phyloP scores from a whole-genome alignment of 495 filamentous ascomycete genomes.

The Penicillium bialowiezense region DNA sequence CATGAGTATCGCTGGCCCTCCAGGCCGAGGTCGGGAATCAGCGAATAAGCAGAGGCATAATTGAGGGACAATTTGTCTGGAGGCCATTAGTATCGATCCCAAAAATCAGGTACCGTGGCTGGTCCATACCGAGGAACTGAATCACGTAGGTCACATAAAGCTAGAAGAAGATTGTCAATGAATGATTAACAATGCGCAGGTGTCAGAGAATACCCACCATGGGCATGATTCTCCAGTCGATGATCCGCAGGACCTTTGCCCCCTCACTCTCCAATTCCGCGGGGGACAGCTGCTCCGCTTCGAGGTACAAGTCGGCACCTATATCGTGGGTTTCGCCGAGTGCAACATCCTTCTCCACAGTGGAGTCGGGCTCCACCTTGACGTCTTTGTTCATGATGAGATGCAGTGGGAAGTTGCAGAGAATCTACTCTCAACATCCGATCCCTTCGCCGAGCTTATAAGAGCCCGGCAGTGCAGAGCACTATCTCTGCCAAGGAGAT shows the following conservation, averaged over 20 bases:
- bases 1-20: constrained; percentile 55
- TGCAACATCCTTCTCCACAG: constrained; percentile 24
- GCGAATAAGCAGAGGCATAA: constrained; percentile 39
- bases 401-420: background rate
- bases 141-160: constrained; percentile 38
- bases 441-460: background rate
- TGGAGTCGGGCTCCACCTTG: constrained; percentile 14
- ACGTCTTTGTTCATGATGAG: constrained; percentile 15
- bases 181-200: background rate
- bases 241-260: constrained; percentile 26
- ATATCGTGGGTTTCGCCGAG: constrained; percentile 27
- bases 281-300: constrained; percentile 28
- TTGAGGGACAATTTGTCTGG: constrained; percentile 37
- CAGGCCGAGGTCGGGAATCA: constrained; percentile 41
- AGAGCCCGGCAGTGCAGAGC: background rate
- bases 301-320: constrained; percentile 30
- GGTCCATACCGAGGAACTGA: constrained; percentile 29
- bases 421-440: background rate
- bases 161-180: constrained; percentile 10
- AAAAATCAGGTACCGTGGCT: no score
- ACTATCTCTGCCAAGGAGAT: constrained; percentile 23
- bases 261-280: constrained; percentile 34
- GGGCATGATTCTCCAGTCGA: constrained; percentile 36
- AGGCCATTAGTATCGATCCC: background rate
- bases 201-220: constrained; percentile 19